Percentiles rank a stretch among this genome's conserved stretches.
Evolutionary conservation across 345 rosid species (phyloP).

Genomic region (Nephelium lappaceum): DNA sequence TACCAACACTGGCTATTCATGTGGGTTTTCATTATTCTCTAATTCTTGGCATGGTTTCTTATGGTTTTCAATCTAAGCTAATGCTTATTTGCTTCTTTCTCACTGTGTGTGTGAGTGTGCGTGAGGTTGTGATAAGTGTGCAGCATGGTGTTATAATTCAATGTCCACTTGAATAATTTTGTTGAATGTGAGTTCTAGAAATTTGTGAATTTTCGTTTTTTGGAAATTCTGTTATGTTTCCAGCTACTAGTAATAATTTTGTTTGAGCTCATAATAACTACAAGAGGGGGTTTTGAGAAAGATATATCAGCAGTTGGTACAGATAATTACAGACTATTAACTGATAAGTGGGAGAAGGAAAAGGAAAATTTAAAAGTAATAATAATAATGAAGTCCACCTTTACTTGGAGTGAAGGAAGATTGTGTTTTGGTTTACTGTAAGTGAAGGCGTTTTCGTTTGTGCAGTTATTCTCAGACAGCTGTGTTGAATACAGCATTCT

Average conservation of each 20-base stretch:
- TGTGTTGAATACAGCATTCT: neutral
- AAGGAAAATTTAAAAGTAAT: neutral
- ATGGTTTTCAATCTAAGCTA: neutral
- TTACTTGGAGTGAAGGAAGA: neutral
- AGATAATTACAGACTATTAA: neutral
- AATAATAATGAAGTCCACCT: neutral
- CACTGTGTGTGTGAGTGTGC: neutral
- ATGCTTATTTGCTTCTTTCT: neutral
- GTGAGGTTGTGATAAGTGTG: neutral
- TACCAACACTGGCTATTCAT: slow-evolving; percentile 8
- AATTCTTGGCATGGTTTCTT: neutral
- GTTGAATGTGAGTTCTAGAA: neutral
- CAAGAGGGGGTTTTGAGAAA: neutral
- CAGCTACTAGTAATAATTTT: neutral
- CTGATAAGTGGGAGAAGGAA: neutral
- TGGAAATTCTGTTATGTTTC: neutral
- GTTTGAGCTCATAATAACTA: neutral
- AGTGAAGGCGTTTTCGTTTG: neutral
- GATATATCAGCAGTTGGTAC: neutral
- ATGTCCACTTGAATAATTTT: neutral
- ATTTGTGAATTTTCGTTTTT: neutral
- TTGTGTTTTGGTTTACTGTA: neutral
- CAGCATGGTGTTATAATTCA: no score
- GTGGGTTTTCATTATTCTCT: slow-evolving; percentile 8
- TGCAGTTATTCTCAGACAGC: neutral